Conservation (phyloP, 768 basidiomycete species). For the Nidularia sp. region DNA sequence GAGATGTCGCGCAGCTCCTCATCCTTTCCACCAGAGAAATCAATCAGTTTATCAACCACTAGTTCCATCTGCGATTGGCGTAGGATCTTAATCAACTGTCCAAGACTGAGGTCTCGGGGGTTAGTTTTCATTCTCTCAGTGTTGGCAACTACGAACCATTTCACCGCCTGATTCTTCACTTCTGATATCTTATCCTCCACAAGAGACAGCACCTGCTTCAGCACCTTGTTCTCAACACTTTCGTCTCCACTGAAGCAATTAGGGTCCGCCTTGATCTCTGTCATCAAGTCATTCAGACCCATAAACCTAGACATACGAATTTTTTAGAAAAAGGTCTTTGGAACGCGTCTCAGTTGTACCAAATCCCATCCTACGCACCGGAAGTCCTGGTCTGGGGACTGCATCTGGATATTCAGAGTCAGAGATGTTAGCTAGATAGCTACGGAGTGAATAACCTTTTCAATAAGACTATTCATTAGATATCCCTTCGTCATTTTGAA, state of each 20-base stretch:
- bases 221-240: conserved; percentile 75
- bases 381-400: conserved; percentile 88
- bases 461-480: conserved; percentile 79
- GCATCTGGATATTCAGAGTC: conserved; percentile 53
- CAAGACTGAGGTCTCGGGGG: conserved; percentile 50
- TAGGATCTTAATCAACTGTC: conserved; percentile 87
- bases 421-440: background rate
- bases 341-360: conserved; percentile 14
- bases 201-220: conserved; percentile 78
- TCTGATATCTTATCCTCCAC: conserved; percentile 96
- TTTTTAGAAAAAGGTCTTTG: background rate
- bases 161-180: conserved; percentile 96
- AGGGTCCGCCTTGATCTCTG: conserved; percentile 79
- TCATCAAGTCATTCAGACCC: conserved; percentile 93
- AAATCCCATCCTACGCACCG: conserved; percentile 39
- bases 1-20: conserved; percentile 95
- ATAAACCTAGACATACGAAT: conserved; percentile 67
- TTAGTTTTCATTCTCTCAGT: conserved; percentile 1
- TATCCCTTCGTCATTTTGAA: conserved; percentile 79
- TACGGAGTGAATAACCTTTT: conserved; percentile 49
- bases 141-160: conserved; percentile 59
- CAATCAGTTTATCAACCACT: conserved; percentile 87
- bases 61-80: conserved; percentile 77
- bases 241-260: conserved; percentile 81
- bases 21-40: conserved; percentile 80